phyloP scores from a whole-genome alignment of 768 basidiomycete genomes.

The Hygrocybe coccinea region DNA sequence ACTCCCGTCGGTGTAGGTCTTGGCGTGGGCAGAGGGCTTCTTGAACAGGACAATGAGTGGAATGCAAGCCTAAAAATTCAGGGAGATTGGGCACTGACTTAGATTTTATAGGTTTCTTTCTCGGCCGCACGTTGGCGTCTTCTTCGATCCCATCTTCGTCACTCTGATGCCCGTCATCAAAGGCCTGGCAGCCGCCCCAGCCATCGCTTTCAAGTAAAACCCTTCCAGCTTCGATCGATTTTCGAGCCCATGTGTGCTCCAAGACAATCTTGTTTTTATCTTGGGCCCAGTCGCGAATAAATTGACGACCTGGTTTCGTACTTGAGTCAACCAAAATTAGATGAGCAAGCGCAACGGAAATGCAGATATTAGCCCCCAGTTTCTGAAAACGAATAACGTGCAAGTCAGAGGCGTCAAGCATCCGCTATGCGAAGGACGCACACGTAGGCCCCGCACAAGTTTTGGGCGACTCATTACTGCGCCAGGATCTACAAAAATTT shows the following conservation, averaged over 20 bases:
- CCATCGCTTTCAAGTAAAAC: conserved; percentile 44
- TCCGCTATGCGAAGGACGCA: conserved; percentile 20
- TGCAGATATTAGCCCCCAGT: conserved; percentile 50
- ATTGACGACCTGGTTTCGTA: conserved; percentile 47
- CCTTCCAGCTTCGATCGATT: conserved; percentile 39
- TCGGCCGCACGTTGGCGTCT: conserved; percentile 23
- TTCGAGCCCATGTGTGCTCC: conserved; percentile 48
- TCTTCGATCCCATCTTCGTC: conserved; percentile 37
- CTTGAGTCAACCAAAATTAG: conserved; percentile 57
- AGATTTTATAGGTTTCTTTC: conserved; percentile 14
- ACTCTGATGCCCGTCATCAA: conserved; percentile 38
- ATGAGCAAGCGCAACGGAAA: conserved; percentile 47
- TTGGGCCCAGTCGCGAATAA: conserved; percentile 55
- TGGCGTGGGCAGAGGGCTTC: conserved; percentile 60
- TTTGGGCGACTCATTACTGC: conserved; percentile 46
- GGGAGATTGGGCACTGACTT: conserved; percentile 39
- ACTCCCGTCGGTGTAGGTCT: conserved; percentile 48
- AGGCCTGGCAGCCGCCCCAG: conserved; percentile 47
- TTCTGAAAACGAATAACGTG: conserved; percentile 33
- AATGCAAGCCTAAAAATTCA: conserved; percentile 7
- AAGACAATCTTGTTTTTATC: conserved; percentile 52
- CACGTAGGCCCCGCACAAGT: conserved; percentile 48
- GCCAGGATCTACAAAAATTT: conserved; percentile 54
- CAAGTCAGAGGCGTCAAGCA: not conserved
- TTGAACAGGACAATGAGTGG: conserved; percentile 29